phyloP scores from a whole-genome alignment of 2,329 filamentous ascomycete species.

The Aspergillus fischeri region DNA sequence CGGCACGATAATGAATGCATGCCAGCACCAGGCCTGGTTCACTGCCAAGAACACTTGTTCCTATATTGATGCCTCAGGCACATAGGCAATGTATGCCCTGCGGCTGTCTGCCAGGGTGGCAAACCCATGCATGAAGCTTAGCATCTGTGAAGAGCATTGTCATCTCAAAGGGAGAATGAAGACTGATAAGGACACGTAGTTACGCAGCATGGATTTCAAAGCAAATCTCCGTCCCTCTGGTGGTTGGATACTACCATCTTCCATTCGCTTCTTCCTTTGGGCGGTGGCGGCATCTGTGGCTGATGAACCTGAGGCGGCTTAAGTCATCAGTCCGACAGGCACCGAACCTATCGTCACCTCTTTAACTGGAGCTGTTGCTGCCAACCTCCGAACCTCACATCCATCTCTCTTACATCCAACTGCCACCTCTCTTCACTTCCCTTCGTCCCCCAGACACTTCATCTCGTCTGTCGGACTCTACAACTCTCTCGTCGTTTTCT shows the following conservation, averaged over 20 bases:
- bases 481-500: slow-evolving; percentile 5
- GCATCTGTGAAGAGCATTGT: too few relatives aligned
- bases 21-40: too few relatives aligned
- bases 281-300: slow-evolving; percentile 22
- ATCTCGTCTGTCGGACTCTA: slow-evolving; percentile 12
- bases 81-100: too few relatives aligned
- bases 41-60: too few relatives aligned
- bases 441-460: slow-evolving; percentile 10
- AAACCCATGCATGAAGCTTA: too few relatives aligned
- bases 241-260: slow-evolving; percentile 30
- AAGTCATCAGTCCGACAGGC: slow-evolving; percentile 25
- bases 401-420: slow-evolving; percentile 11
- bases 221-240: neutral
- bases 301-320: slow-evolving; percentile 20
- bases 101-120: too few relatives aligned
- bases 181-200: neutral
- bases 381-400: slow-evolving; percentile 26
- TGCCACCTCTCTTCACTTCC: slow-evolving; percentile 3
- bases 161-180: neutral
- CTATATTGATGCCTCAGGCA: neutral
- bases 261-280: slow-evolving; percentile 36
- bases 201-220: neutral
- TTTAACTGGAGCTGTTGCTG: slow-evolving; percentile 31
- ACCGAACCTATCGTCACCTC: slow-evolving; percentile 34
- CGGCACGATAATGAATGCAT: too few relatives aligned